These are phyloP conservation scores for Auricularia auricula-judae DNA, from an alignment of 768 basidiomycete genomes.

Conservation along the genomic window DNA sequence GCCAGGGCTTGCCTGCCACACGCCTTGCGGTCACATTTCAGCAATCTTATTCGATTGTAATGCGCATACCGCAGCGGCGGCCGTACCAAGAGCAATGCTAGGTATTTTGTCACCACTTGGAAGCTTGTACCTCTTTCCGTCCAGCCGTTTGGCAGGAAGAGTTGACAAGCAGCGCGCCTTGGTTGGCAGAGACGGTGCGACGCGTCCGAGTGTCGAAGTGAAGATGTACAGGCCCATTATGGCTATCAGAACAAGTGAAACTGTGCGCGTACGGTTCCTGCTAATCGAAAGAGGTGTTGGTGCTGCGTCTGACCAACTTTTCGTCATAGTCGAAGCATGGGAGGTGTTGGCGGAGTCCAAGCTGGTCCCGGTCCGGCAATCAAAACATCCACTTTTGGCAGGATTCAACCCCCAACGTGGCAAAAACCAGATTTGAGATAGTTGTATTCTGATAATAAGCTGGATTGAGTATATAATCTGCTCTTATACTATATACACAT, in stretches of 20 bases:
- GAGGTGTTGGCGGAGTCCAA: too few relatives aligned
- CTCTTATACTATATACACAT: too few relatives aligned
- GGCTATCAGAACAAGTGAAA: neutral
- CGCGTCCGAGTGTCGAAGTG: neutral
- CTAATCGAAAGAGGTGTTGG: neutral
- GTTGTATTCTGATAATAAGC: too few relatives aligned
- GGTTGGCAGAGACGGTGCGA: neutral
- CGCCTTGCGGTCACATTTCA: slow-evolving; percentile 27
- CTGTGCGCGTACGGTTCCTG: neutral
- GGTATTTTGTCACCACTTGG: slow-evolving; percentile 63
- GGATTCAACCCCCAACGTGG: too few relatives aligned
- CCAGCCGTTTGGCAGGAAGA: neutral
- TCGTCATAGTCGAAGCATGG: neutral
- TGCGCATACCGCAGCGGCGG: neutral
- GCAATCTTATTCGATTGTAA: neutral
- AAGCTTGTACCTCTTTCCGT: slow-evolving; percentile 28
- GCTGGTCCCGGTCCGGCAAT: too few relatives aligned
- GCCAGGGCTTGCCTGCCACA: slow-evolving; percentile 45
- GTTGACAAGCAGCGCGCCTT: neutral
- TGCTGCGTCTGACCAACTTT: neutral
- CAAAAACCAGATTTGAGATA: too few relatives aligned
- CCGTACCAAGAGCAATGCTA: slow-evolving; percentile 49
- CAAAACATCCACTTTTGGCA: too few relatives aligned
- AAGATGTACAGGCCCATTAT: neutral
- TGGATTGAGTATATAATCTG: too few relatives aligned